Conservation (phyloP, 2,329 filamentous ascomycete species). For the Meredithiella fracta region DNA sequence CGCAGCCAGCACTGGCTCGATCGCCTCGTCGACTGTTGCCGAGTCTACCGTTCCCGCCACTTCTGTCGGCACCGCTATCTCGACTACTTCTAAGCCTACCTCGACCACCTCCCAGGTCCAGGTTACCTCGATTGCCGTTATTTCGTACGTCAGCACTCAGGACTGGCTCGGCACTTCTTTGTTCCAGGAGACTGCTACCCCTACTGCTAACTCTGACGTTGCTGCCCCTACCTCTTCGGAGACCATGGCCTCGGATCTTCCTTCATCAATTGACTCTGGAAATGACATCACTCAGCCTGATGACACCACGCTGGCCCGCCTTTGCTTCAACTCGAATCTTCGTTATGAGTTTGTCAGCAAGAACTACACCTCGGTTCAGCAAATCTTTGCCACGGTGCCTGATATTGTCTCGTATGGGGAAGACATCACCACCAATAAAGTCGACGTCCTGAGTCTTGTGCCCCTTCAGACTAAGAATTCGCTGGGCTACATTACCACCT, state of each 20-base stretch:
- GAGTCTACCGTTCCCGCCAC: conserved; percentile 2
- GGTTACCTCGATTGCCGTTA: conserved; percentile 14
- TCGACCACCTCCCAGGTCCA: conserved; percentile 15
- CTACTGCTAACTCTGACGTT: conserved; percentile 13
- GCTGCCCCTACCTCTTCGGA: conserved; percentile 22
- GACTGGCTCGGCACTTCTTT: conserved; percentile 15
- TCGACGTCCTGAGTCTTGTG: conserved; percentile 54
- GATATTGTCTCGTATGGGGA: conserved; percentile 48
- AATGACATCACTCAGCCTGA: conserved; percentile 41
- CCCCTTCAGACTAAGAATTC: conserved; percentile 56
- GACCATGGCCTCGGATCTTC: conserved; percentile 49
- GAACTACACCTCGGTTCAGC: conserved; percentile 55
- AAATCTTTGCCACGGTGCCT: conserved; percentile 72
- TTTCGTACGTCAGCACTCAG: conserved; percentile 12
- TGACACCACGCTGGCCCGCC: conserved; percentile 58
- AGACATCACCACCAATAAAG: conserved; percentile 38
- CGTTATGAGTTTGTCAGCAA: conserved; percentile 72
- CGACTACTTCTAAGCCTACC: conserved; percentile 14
- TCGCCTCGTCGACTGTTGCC: background rate
- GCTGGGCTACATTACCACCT: conserved; percentile 66
- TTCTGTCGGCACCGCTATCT: conserved; percentile 15
- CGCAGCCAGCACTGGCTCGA: background rate
- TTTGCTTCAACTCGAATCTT: conserved; percentile 66
- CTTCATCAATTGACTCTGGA: conserved; percentile 54
- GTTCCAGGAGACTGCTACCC: conserved; percentile 14